Evolutionary conservation across 2,329 filamentous ascomycete genomes (phyloP).

Genomic region (Coniochaeta ligniaria): DNA sequence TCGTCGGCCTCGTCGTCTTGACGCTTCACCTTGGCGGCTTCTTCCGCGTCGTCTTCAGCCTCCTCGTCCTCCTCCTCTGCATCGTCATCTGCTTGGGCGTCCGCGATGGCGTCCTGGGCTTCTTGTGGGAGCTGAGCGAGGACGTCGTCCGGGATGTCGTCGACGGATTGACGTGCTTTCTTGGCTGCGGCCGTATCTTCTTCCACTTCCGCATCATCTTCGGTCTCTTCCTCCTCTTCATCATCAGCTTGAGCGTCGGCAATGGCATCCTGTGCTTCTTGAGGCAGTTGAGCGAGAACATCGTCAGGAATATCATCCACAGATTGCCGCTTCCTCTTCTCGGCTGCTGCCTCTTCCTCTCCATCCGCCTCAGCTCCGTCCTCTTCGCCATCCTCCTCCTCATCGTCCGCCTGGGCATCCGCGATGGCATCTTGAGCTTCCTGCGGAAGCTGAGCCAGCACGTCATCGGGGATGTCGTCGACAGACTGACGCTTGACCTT

Average conservation of each 20-base stretch:
- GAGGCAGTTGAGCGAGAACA: background rate
- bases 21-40: background rate
- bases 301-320: background rate
- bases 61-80: background rate
- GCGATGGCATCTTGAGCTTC: background rate
- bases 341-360: background rate
- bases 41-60: background rate
- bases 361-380: background rate
- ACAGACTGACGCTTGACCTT: background rate
- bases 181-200: background rate
- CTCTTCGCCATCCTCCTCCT: background rate
- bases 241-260: background rate
- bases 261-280: background rate
- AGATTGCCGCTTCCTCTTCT: background rate
- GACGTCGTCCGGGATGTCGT: background rate
- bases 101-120: background rate
- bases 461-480: background rate
- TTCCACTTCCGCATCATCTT: conserved; percentile 21
- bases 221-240: background rate
- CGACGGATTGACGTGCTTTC: background rate
- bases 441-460: background rate
- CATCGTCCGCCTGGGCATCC: background rate
- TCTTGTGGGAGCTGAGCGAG: background rate
- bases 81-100: background rate
- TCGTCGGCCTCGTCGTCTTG: conserved; percentile 2